These are phyloP conservation scores for Globisporangium paddicum DNA, from an alignment of 352 stramenopile genomes.

Conservation along the genomic window DNA sequence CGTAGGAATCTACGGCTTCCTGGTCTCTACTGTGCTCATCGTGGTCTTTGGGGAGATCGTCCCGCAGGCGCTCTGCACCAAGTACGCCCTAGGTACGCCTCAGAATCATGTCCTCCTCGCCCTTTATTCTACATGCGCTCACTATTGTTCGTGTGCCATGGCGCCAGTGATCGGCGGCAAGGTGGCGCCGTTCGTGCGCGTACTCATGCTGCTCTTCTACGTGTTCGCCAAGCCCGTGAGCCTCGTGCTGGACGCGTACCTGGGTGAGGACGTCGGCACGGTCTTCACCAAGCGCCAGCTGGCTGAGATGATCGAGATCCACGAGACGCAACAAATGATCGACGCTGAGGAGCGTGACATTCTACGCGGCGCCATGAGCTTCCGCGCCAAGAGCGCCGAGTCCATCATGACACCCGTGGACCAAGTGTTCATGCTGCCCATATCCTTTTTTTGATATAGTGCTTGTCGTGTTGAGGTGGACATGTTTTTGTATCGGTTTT, in stretches of 20 bases:
- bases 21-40: slow-evolving; percentile 92
- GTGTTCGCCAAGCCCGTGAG: slow-evolving; percentile 93
- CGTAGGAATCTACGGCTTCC: slow-evolving; percentile 68
- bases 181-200: slow-evolving; percentile 88
- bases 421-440: slow-evolving; percentile 94
- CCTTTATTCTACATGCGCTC: background rate
- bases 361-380: slow-evolving; percentile 94
- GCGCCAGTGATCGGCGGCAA: slow-evolving; percentile 58
- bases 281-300: slow-evolving; percentile 95
- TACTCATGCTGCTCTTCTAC: slow-evolving; percentile 93
- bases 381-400: slow-evolving; percentile 86
- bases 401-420: slow-evolving; percentile 95
- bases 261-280: slow-evolving; percentile 95
- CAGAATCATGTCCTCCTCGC: background rate
- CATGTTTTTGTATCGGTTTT: background rate
- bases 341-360: slow-evolving; percentile 92
- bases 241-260: slow-evolving; percentile 86
- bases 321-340: slow-evolving; percentile 92
- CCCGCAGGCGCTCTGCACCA: slow-evolving; percentile 87
- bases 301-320: slow-evolving; percentile 94
- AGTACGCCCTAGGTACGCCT: slow-evolving; percentile 31
- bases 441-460: slow-evolving; percentile 20
- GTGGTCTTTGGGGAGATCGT: slow-evolving; percentile 94
- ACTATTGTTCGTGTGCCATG: no score
- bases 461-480: background rate